Evolutionary conservation across 768 basidiomycete genomes (phyloP), one percentile per base, ranked within the genome.

Genomic region (Cystobasidium ongulense): DNA sequence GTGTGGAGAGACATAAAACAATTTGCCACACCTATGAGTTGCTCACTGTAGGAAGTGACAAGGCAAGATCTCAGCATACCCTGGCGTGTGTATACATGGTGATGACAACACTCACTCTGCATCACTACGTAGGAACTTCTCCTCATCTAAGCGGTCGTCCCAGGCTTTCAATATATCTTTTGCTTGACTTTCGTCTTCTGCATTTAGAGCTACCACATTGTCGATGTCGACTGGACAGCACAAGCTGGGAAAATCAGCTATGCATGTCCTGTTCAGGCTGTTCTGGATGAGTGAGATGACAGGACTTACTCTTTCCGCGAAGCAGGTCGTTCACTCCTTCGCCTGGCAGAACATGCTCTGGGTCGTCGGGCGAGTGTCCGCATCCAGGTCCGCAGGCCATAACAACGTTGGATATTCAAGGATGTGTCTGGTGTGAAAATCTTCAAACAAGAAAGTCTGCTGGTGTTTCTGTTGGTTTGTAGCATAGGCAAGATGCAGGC

Each of bases 201-300:
- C 68, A 38, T 71, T 71, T 38, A 71, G 68, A 17, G 68, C 68
- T 52, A 71, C 54, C 10, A 71, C 68, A 36, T 71, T 71, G 68
- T 71, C 54, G 21, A 71, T 57, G 68, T 71, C 68, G 38, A 67
- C 65, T 67, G 65, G 11, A 36, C 8, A 11, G 23, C 29, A 38
- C 4, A 29, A 27, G 7, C n/a, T n/a, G n/a, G 21, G 21, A 17
- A 21, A 36, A 15, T 64, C 38, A 64, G 63, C 23, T 31, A n/a
- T n/a, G 57, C 2, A 61, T 33, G 13, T 15, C 7, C 31, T 61
- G 13, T 8, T 13, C 23, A 7, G 29, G 21, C 23, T n/a, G 15
- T 38, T 17, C 13, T n/a, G n/a, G n/a, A n/a, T 61, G 57, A 13
- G 25, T 61, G 31, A 33, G 11, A 25, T 23, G 13, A 50, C 21